Evolutionary conservation across 2,329 filamentous ascomycete species (phyloP).

Genomic region (Talaromyces sp.): DNA sequence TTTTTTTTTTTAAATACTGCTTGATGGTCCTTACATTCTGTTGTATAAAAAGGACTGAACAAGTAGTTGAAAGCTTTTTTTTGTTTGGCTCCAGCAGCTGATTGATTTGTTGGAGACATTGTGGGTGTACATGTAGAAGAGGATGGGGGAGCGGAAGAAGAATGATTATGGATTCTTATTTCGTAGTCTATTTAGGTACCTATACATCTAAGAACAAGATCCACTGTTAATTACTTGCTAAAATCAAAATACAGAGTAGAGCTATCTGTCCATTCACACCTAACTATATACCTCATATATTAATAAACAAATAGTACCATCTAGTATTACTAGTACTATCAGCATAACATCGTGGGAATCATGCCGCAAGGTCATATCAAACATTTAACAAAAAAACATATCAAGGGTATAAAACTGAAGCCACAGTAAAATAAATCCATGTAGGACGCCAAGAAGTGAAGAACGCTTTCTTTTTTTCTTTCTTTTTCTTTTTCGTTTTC

Average conservation of each 20-base stretch:
- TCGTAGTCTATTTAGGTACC: too few species aligned
- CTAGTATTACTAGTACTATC: not conserved
- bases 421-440: conserved; percentile 5
- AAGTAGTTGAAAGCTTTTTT: too few species aligned
- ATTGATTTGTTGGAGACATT: too few species aligned
- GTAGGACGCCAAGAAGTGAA: conserved; percentile 4
- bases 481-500: conserved; percentile 1
- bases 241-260: not conserved
- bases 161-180: too few species aligned
- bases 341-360: not conserved
- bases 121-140: too few species aligned
- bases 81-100: too few species aligned
- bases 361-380: not conserved
- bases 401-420: conserved; percentile 15
- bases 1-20: too few species aligned
- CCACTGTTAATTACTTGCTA: too few species aligned
- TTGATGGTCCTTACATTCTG: too few species aligned
- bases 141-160: too few species aligned
- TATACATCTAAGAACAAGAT: too few species aligned
- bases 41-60: too few species aligned
- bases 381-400: not conserved
- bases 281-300: not conserved
- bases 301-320: not conserved
- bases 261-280: not conserved
- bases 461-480: conserved; percentile 5